Conservation (phyloP, 768 basidiomycete species). For the Brasilioporus rufonigricans region DNA sequence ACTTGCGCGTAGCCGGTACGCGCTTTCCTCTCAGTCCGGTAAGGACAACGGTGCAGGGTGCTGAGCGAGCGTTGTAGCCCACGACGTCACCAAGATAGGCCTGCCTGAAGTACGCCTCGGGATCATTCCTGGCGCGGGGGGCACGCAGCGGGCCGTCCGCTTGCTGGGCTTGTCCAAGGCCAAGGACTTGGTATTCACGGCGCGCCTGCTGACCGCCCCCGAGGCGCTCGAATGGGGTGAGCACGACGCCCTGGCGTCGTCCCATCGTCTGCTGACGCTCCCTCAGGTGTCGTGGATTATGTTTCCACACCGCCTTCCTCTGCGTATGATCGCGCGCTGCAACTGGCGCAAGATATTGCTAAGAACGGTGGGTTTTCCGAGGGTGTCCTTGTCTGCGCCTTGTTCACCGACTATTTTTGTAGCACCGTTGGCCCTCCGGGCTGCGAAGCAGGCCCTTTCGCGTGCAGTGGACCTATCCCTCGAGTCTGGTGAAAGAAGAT, state of each 20-base stretch:
- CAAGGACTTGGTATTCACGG: conserved; percentile 86
- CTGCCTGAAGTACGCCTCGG: conserved; percentile 75
- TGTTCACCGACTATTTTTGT: not conserved
- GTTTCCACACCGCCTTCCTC: conserved; percentile 57
- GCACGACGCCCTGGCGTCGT: not conserved
- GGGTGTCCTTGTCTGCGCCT: not conserved
- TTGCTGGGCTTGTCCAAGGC: conserved; percentile 77
- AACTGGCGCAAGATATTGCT: conserved; percentile 64
- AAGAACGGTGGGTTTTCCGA: conserved; percentile 51
- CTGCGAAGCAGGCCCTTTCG: conserved; percentile 84
- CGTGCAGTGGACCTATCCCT: conserved; percentile 75
- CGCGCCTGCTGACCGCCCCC: conserved; percentile 58
- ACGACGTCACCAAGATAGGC: conserved; percentile 78
- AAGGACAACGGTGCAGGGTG: not conserved
- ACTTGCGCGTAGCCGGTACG: conserved; percentile 85
- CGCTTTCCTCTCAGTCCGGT: too few species aligned
- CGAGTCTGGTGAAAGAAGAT: conserved; percentile 55
- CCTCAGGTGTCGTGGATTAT: conserved; percentile 81
- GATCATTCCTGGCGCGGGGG: conserved; percentile 92
- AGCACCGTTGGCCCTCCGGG: conserved; percentile 87
- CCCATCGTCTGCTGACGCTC: conserved; percentile 5
- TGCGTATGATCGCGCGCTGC: conserved; percentile 68
- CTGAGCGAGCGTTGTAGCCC: conserved; percentile 37
- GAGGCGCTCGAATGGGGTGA: conserved; percentile 75
- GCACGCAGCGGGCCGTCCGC: conserved; percentile 80